phyloP scores from a whole-genome alignment of 1,284 basidiomycete genomes.

The Peniophora sp. region DNA sequence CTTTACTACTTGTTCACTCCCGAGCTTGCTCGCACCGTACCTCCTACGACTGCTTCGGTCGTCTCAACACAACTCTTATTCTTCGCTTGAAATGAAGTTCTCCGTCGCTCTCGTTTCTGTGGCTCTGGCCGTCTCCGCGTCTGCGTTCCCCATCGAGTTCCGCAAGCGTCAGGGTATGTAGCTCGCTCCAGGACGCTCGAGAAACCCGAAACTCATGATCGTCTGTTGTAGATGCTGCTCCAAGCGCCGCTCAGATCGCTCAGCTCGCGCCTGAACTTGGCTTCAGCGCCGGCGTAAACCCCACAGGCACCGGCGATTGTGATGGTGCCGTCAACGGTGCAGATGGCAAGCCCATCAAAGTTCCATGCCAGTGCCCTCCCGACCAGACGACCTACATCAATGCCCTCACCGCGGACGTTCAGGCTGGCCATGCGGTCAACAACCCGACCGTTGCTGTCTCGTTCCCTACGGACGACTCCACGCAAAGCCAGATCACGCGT shows the following conservation, averaged over 20 bases:
- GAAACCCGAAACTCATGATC: conserved; percentile 32
- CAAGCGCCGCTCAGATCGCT: conserved; percentile 2
- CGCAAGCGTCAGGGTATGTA: conserved; percentile 30
- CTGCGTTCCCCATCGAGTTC: conserved; percentile 28
- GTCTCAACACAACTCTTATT: not conserved
- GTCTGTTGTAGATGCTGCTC: conserved; percentile 28
- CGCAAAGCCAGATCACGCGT: conserved; percentile 4
- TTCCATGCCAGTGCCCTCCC: conserved; percentile 27
- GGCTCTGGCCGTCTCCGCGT: conserved; percentile 21
- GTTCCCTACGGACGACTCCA: conserved; percentile 2
- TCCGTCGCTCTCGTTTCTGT: conserved; percentile 13
- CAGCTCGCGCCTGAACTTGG: conserved; percentile 9
- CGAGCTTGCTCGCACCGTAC: conserved; percentile 5
- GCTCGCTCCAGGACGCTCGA: too few relatives aligned
- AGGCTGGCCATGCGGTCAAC: conserved; percentile 45
- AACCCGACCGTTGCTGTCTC: conserved; percentile 36
- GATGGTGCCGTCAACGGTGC: conserved; percentile 18
- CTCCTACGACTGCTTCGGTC: not conserved
- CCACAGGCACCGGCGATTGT: conserved; percentile 17
- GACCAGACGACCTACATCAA: conserved; percentile 23
- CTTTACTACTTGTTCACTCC: conserved; percentile 1
- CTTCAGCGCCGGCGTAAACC: conserved; percentile 19
- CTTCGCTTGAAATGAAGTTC: conserved; percentile 5
- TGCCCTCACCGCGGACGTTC: conserved; percentile 42
- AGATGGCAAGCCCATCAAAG: conserved; percentile 21